Percentiles rank a stretch among this genome's conserved stretches.
These are phyloP conservation scores for Plasmodium fragile DNA, from an alignment of 169 alveolate species.

Conservation along the genomic window DNA sequence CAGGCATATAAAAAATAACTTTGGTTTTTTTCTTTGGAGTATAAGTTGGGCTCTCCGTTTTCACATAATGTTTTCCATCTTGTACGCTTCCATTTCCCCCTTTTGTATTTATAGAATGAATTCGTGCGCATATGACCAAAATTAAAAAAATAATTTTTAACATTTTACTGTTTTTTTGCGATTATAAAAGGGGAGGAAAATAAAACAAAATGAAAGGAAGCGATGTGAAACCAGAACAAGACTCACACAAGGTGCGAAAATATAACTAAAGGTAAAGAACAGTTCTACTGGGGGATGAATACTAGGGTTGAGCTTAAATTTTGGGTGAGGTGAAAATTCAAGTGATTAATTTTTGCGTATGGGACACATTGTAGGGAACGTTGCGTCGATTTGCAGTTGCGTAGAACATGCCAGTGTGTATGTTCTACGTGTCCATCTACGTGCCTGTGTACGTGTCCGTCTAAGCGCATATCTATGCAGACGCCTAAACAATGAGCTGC, in stretches of 20 bases:
- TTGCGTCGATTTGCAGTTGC: background rate
- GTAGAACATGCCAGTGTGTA: background rate
- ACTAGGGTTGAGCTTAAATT: background rate
- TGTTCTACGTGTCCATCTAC: background rate
- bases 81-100: background rate
- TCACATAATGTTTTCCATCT: conserved; percentile 5
- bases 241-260: background rate
- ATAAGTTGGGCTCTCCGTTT: conserved; percentile 46
- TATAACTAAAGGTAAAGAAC: conserved; percentile 7
- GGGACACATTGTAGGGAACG: conserved; percentile 7
- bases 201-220: background rate
- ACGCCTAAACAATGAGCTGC: background rate
- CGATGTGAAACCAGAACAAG: background rate
- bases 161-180: conserved; percentile 32
- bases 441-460: background rate
- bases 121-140: conserved; percentile 28
- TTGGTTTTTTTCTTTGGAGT: conserved; percentile 23
- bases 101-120: conserved; percentile 8
- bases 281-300: background rate
- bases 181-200: background rate
- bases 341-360: conserved; percentile 20
- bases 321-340: conserved; percentile 14
- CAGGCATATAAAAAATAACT: conserved; percentile 73
- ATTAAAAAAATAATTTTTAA: conserved; percentile 46
- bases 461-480: background rate